phyloP scores from a whole-genome alignment of 164 flowering plant genomes.

The Magnolia sinica region DNA sequence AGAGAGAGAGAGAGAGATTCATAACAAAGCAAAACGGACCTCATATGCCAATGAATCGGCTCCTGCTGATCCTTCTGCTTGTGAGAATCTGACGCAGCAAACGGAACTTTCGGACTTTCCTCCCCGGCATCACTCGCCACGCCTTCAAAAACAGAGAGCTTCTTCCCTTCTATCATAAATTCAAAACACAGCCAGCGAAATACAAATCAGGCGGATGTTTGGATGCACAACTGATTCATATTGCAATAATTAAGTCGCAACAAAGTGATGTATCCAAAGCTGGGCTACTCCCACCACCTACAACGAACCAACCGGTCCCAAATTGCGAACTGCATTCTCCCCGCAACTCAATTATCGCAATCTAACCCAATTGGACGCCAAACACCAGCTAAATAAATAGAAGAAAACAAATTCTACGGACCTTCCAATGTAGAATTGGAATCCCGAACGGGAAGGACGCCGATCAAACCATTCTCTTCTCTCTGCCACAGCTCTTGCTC shows the following conservation, averaged over 20 bases:
- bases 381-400: background rate
- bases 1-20: background rate
- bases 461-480: conserved; percentile 95
- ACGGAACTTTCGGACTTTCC: conserved; percentile 41
- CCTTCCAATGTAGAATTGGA: conserved; percentile 50
- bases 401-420: conserved; percentile 11
- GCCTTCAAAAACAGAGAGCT: conserved; percentile 26
- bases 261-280: no score
- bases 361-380: background rate
- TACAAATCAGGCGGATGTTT: background rate
- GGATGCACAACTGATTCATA: background rate
- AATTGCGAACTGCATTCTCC: background rate
- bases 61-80: conserved; percentile 75
- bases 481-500: conserved; percentile 99
- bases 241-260: background rate
- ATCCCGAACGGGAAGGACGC: conserved; percentile 90
- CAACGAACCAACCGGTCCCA: background rate
- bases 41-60: conserved; percentile 84
- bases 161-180: conserved; percentile 5
- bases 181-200: background rate
- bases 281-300: background rate
- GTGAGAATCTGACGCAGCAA: conserved; percentile 46
- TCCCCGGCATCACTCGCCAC: conserved; percentile 58
- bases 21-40: conserved; percentile 32
- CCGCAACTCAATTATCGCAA: no score